Evolutionary conservation across 768 basidiomycete genomes (phyloP).

Genomic region (Amanita phalloides): DNA sequence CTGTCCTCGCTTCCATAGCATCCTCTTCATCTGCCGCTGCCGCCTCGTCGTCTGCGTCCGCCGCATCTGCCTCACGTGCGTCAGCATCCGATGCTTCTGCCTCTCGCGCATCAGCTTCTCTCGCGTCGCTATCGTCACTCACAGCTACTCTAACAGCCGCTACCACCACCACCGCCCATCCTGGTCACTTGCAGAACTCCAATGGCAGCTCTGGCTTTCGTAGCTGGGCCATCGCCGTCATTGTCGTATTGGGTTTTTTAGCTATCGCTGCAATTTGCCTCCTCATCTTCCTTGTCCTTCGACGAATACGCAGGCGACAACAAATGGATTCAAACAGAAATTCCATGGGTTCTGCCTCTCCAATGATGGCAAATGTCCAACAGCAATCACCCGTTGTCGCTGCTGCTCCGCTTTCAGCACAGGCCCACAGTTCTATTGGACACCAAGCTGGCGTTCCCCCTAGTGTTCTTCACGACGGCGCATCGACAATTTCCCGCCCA

Average conservation of each 20-base stretch:
- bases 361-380: constrained; percentile 68
- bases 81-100: constrained; percentile 20
- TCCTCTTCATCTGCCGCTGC: constrained; percentile 27
- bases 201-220: constrained; percentile 43
- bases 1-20: constrained; percentile 47
- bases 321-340: constrained; percentile 45
- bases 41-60: constrained; percentile 21
- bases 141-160: constrained; percentile 16
- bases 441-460: constrained; percentile 16
- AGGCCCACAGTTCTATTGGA: constrained; percentile 21
- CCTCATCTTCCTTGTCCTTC: constrained; percentile 64
- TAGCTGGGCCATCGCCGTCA: constrained; percentile 87
- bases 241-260: constrained; percentile 76
- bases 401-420: constrained; percentile 16
- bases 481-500: constrained; percentile 56
- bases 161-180: constrained; percentile 6
- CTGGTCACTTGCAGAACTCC: constrained; percentile 37
- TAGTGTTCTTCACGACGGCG: constrained; percentile 54
- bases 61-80: constrained; percentile 23
- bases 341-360: constrained; percentile 71
- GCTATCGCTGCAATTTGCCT: constrained; percentile 64
- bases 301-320: constrained; percentile 47
- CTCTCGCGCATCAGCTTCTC: constrained; percentile 28
- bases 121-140: constrained; percentile 36
- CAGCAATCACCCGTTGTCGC: constrained; percentile 37